phyloP scores from a whole-genome alignment of 371 early-diverging fungal species.

The Apophysomyces variabilis region DNA sequence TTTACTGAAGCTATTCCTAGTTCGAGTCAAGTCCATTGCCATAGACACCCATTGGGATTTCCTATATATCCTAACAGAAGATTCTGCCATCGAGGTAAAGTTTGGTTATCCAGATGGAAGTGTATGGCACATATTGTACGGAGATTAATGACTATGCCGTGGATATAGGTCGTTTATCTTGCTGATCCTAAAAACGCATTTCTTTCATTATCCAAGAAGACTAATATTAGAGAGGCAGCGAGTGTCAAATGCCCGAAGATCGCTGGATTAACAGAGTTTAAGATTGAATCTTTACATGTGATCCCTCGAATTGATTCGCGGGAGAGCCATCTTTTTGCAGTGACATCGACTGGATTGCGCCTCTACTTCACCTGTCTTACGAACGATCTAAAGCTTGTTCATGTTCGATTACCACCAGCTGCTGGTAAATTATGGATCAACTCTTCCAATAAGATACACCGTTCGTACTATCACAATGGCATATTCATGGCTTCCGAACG shows the following conservation, averaged over 20 bases:
- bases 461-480: constrained; percentile 66
- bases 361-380: constrained; percentile 75
- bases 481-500: constrained; percentile 68
- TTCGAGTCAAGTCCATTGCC: constrained; percentile 55
- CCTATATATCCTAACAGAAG: constrained; percentile 70
- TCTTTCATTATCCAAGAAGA: constrained; percentile 35
- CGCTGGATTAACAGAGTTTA: constrained; percentile 40
- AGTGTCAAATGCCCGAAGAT: constrained; percentile 53
- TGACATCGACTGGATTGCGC: constrained; percentile 73
- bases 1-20: constrained; percentile 16
- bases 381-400: constrained; percentile 65
- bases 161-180: constrained; percentile 33
- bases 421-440: constrained; percentile 14
- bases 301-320: constrained; percentile 67
- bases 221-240: constrained; percentile 50
- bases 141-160: no score
- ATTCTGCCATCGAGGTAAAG: constrained; percentile 70
- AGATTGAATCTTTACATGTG: constrained; percentile 67
- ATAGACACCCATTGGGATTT: constrained; percentile 74
- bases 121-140: no score
- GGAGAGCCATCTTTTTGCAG: constrained; percentile 66
- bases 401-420: constrained; percentile 73
- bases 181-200: constrained; percentile 32
- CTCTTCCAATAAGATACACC: constrained; percentile 48
- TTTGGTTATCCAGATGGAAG: background rate